Percentiles rank a stretch among this genome's conserved stretches.
Evolutionary conservation across 805 yeast genomes (phyloP).

Genomic region (Saturnispora zaruensis): DNA sequence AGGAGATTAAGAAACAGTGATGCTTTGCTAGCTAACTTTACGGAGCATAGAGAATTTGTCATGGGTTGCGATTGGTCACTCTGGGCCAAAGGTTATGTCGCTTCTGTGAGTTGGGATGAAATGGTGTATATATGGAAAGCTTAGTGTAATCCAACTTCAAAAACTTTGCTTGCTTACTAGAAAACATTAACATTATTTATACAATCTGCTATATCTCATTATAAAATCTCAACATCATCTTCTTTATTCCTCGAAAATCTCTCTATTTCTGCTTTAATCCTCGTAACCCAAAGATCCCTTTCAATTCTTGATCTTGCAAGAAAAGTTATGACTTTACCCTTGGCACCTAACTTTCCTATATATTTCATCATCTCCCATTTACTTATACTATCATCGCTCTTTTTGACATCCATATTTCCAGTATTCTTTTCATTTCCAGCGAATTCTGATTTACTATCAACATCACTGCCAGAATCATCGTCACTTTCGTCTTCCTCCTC

Average conservation of each 20-base stretch:
- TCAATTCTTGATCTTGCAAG: conserved; percentile 77
- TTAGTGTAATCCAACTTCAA: not conserved
- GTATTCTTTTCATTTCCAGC: not conserved
- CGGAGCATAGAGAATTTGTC: conserved; percentile 77
- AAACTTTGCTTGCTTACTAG: not conserved
- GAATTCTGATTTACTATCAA: not conserved
- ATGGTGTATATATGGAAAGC: conserved; percentile 87
- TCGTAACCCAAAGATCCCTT: conserved; percentile 71
- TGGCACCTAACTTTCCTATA: conserved; percentile 50
- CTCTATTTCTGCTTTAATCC: conserved; percentile 37
- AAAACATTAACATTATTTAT: not conserved
- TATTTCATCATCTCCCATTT: conserved; percentile 32
- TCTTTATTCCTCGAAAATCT: conserved; percentile 19
- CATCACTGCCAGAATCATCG: not conserved
- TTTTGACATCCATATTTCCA: not conserved
- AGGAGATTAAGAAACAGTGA: conserved; percentile 39
- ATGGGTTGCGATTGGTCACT: conserved; percentile 91
- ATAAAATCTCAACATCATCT: conserved; percentile 11
- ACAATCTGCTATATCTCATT: not conserved
- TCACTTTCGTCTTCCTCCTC: not conserved
- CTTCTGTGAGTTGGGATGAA: conserved; percentile 95
- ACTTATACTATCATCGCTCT: not conserved
- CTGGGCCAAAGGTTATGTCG: conserved; percentile 96
- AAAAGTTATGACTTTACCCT: conserved; percentile 64
- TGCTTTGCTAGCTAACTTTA: conserved; percentile 52